These are phyloP conservation scores for Iberis pinnata DNA, from an alignment of 345 rosid species.

Conservation along the genomic window DNA sequence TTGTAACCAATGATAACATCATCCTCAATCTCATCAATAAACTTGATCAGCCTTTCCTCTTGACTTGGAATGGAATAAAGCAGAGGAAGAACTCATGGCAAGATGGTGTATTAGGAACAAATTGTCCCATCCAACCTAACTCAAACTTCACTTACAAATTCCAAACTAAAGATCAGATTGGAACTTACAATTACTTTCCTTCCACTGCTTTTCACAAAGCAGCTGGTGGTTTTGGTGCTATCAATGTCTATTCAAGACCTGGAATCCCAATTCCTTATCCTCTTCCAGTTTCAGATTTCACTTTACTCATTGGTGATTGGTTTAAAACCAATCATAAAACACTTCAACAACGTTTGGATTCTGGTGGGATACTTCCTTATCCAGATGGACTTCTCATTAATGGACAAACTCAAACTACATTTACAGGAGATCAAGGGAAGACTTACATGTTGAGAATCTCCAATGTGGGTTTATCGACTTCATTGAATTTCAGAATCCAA, in stretches of 20 bases:
- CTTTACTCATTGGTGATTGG: slow-evolving; percentile 85
- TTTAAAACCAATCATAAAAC: slow-evolving; percentile 59
- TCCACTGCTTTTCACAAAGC: slow-evolving; percentile 75
- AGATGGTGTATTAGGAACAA: slow-evolving; percentile 81
- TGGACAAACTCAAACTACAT: slow-evolving; percentile 44
- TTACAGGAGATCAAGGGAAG: slow-evolving; percentile 69
- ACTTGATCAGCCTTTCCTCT: slow-evolving; percentile 88
- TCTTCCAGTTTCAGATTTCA: slow-evolving; percentile 60
- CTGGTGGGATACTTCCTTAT: slow-evolving; percentile 57
- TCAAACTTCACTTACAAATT: slow-evolving; percentile 73
- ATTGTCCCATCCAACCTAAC: slow-evolving; percentile 79
- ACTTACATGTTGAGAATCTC: slow-evolving; percentile 83
- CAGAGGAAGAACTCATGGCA: slow-evolving; percentile 90
- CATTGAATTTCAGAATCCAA: slow-evolving; percentile 81
- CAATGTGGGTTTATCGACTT: slow-evolving; percentile 62
- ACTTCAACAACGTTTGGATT: slow-evolving; percentile 37
- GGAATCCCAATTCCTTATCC: slow-evolving; percentile 72
- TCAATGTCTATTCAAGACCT: slow-evolving; percentile 55
- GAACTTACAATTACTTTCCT: slow-evolving; percentile 71
- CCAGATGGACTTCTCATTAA: slow-evolving; percentile 63
- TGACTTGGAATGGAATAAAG: slow-evolving; percentile 91
- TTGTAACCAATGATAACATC: slow-evolving; percentile 86
- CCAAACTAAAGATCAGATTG: slow-evolving; percentile 91
- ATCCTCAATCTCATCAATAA: slow-evolving; percentile 84
- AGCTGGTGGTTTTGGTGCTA: slow-evolving; percentile 77